Evolutionary conservation across 1,284 basidiomycete species (phyloP).

Genomic region (Leccinum angustisporum): DNA sequence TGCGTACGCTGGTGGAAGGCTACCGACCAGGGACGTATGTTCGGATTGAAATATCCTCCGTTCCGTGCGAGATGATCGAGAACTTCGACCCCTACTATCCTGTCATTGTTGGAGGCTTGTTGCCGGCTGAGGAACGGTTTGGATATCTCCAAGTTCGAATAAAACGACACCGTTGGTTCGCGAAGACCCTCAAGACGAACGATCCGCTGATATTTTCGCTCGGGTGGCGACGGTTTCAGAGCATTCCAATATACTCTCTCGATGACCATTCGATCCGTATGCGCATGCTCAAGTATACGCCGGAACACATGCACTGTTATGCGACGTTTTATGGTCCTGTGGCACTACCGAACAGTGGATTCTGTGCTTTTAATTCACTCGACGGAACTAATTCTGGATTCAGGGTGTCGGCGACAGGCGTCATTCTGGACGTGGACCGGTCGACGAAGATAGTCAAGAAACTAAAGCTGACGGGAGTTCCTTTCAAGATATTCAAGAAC

Average conservation of each 20-base stretch:
- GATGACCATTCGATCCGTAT: constrained; percentile 98
- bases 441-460: constrained; percentile 98
- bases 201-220: constrained; percentile 95
- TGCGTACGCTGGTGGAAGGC: constrained; percentile 86
- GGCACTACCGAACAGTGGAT: constrained; percentile 91
- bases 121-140: constrained; percentile 88
- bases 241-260: constrained; percentile 91
- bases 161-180: constrained; percentile 96
- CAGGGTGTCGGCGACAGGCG: constrained; percentile 90
- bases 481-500: constrained; percentile 98
- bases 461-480: constrained; percentile 92
- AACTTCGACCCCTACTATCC: constrained; percentile 93
- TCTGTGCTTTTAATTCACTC: constrained; percentile 95
- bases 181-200: constrained; percentile 93
- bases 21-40: constrained; percentile 92
- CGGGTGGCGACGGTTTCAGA: constrained; percentile 97
- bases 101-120: constrained; percentile 90
- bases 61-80: constrained; percentile 91
- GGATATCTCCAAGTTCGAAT: constrained; percentile 94
- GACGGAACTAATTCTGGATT: constrained; percentile 70
- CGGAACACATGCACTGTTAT: constrained; percentile 99
- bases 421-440: constrained; percentile 91
- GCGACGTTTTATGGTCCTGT: constrained; percentile 96
- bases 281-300: constrained; percentile 99
- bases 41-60: constrained; percentile 82